Conservation (phyloP, 306 rosid genomes). For the Ammopiptanthus mongolicus region DNA sequence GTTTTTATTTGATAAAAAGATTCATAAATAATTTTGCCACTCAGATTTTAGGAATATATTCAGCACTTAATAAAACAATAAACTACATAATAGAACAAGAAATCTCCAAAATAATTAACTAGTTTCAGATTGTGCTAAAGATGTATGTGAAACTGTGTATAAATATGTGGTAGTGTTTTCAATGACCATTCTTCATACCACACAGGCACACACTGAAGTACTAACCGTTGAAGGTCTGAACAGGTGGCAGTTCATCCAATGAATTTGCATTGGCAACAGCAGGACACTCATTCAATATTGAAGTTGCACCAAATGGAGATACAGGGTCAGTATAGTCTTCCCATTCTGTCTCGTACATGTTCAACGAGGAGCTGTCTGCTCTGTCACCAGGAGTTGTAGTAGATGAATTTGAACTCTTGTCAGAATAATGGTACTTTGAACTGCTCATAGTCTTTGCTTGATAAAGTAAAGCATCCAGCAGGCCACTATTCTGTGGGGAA, state of each 20-base stretch:
- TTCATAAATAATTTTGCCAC: neutral
- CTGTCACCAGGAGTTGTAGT: conserved; percentile 56
- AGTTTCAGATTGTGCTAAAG: neutral
- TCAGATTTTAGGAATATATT: neutral
- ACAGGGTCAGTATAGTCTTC: conserved; percentile 53
- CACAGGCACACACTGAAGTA: conserved; percentile 1
- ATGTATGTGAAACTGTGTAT: neutral
- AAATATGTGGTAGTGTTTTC: neutral
- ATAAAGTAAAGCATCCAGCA: conserved; percentile 77
- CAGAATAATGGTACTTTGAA: conserved; percentile 52
- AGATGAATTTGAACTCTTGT: conserved; percentile 71
- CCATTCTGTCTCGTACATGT: conserved; percentile 54
- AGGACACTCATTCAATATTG: conserved; percentile 52
- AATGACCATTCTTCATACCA: neutral
- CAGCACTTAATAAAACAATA: neutral
- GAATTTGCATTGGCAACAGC: conserved; percentile 60
- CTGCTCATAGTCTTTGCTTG: conserved; percentile 52
- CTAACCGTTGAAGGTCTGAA: conserved; percentile 62
- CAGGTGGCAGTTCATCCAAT: conserved; percentile 44
- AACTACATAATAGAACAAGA: conserved; percentile 2
- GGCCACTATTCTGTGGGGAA: conserved; percentile 76
- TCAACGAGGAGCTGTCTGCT: conserved; percentile 48
- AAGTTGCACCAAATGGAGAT: conserved; percentile 65
- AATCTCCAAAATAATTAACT: neutral
- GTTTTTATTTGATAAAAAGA: neutral